phyloP scores from a whole-genome alignment of 2,329 filamentous ascomycete species.

The Apiospora pterosperma region DNA sequence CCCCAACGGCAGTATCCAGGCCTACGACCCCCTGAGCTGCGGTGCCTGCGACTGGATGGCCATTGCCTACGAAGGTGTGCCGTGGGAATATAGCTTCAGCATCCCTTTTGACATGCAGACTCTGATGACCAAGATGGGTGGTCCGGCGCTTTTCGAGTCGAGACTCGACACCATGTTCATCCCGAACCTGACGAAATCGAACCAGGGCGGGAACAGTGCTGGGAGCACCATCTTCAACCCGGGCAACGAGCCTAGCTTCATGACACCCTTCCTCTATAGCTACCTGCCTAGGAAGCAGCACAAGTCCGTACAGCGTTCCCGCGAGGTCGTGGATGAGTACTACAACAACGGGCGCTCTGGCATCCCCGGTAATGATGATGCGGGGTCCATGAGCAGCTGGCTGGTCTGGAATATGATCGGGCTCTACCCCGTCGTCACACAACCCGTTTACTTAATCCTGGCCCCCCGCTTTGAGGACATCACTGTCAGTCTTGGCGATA shows the following conservation, averaged over 20 bases:
- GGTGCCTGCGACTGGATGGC: conserved; percentile 43
- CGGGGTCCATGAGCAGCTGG: conserved; percentile 68
- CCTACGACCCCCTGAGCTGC: conserved; percentile 48
- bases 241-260: conserved; percentile 49
- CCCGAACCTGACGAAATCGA: conserved; percentile 41
- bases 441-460: conserved; percentile 55
- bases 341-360: conserved; percentile 59
- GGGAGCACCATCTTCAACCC: conserved; percentile 46
- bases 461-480: conserved; percentile 63
- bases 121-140: conserved; percentile 60
- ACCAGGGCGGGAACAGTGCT: conserved; percentile 42
- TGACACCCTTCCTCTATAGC: conserved; percentile 66
- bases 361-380: conserved; percentile 69
- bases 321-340: conserved; percentile 62
- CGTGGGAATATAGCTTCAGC: conserved; percentile 52
- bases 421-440: conserved; percentile 64
- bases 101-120: conserved; percentile 52
- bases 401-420: conserved; percentile 66
- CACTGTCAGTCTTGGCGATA: conserved; percentile 45
- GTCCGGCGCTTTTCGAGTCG: conserved; percentile 50
- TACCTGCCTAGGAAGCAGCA: conserved; percentile 64
- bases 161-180: conserved; percentile 60
- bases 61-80: conserved; percentile 14
- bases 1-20: conserved; percentile 39
- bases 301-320: conserved; percentile 49